Base-by-base conservation (phyloP, 805 yeast species). In the Wickerhamomyces bisporus region DNA sequence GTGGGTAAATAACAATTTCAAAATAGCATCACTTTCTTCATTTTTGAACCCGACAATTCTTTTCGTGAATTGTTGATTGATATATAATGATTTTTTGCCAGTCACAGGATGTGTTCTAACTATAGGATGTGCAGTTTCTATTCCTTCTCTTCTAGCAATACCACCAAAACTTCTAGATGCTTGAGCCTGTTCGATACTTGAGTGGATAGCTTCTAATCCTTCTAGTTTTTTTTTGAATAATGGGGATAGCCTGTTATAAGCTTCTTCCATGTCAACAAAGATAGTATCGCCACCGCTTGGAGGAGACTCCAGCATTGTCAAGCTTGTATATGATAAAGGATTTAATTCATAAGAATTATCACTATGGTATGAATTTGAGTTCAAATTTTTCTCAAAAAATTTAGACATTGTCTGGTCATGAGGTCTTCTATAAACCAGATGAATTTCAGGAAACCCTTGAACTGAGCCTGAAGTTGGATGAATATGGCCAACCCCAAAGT, bases 391-490 rank as follows among this genome's bases (percentile, higher is more conserved):
- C 8, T 37, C 23, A 43, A 26, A 41, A 21, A 20, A 41, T 1
- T 32, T 35, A 6, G 34, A 28, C 45, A 39, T 41, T 4, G 45
- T 38, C 11, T 29, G 20, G 24, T 41, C 45, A 24, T 41, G 26
- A 4, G 45, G 40, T 32, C 45, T 32, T 38, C 42, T 64, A 66
- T 48, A 62, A 62, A 25, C 81, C 85, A 23, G 81, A 76, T 77
- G 83, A 40, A 79, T 64, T 41, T 78, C 80, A 4, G 84, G 81
- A 41, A 61, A 61, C 10, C 63, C 67, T 48, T 62, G 62, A 21
- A 81, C 86, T 20, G 82, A 76, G 12, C 86, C 86, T 7, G 83
- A 74, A 13, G 83, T 77, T 34, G 84, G 84, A 53, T 81, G 87
- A 44, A 79, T 68, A 58, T 81, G 86, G 43, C 75, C 67, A 28